Conservation (phyloP, 2,329 filamentous ascomycete genomes). For the Dryadomyces sulphureus region DNA sequence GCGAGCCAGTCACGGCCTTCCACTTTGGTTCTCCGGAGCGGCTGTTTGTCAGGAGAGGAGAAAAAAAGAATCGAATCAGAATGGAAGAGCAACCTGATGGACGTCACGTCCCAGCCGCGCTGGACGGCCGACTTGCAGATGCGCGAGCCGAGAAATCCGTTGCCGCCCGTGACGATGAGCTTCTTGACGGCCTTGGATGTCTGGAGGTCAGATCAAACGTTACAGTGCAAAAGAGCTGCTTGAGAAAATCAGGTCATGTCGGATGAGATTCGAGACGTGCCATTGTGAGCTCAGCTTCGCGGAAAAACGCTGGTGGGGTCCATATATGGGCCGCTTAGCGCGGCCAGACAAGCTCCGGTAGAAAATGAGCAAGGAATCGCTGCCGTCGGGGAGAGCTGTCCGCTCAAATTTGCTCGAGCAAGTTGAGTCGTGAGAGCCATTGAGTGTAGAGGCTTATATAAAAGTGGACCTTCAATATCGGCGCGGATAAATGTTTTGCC, state of each 20-base stretch:
- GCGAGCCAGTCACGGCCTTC: constrained; percentile 60
- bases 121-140: constrained; percentile 84
- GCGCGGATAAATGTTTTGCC: too few species aligned
- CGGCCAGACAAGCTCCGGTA: not conserved
- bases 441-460: too few species aligned
- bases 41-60: constrained; percentile 18
- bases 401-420: too few species aligned
- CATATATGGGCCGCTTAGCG: not conserved
- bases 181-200: constrained; percentile 39
- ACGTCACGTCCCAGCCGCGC: constrained; percentile 82
- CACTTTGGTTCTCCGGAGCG: constrained; percentile 84
- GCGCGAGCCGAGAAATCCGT: constrained; percentile 74
- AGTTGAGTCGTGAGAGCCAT: too few species aligned
- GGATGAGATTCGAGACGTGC: not conserved
- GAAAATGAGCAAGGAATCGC: not conserved
- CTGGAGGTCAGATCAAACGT: not conserved
- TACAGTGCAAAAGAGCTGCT: too few species aligned
- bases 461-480: too few species aligned
- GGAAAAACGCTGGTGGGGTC: not conserved
- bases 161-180: constrained; percentile 84
- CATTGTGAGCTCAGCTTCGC: not conserved
- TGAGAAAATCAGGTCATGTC: not conserved
- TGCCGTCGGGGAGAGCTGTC: too few species aligned
- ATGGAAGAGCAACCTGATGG: constrained; percentile 53
- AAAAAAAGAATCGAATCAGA: not conserved